Percentiles rank a stretch among this genome's conserved stretches.
Conservation (phyloP, 768 basidiomycete species). For the Hygrocybe coccinea region DNA sequence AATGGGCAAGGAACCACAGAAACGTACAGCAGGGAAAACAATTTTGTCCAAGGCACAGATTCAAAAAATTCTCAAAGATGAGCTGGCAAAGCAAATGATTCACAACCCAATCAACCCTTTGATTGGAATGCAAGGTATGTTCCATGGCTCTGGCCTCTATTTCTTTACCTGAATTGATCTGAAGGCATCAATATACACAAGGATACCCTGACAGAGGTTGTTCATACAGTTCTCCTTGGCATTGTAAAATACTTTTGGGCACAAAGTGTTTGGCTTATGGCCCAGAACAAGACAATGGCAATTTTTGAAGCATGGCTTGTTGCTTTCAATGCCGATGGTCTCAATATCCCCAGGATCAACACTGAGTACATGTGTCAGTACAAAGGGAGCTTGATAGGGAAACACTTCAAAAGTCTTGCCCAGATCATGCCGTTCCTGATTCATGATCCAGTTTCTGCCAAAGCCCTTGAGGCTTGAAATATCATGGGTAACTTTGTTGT, state of each 20-base stretch:
- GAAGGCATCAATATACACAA: too few relatives aligned
- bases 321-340: constrained; percentile 22
- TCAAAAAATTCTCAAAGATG: background rate
- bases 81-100: constrained; percentile 2
- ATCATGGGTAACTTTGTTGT: constrained; percentile 18
- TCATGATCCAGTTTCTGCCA: constrained; percentile 20
- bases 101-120: constrained; percentile 6
- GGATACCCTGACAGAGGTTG: constrained; percentile 31
- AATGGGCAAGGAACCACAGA: background rate
- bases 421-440: constrained; percentile 29
- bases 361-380: constrained; percentile 33
- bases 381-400: constrained; percentile 25
- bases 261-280: constrained; percentile 20
- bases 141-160: too few relatives aligned
- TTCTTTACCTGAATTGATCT: too few relatives aligned
- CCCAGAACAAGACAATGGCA: constrained; percentile 16
- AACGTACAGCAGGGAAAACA: background rate
- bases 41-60: background rate
- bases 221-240: constrained; percentile 33
- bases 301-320: constrained; percentile 23
- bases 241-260: constrained; percentile 33
- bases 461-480: constrained; percentile 20
- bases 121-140: too few relatives aligned
- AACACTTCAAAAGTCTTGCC: constrained; percentile 25
- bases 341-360: constrained; percentile 20